These are phyloP conservation scores for Rhytidiadelphus loreus DNA, from an alignment of 225 moss, liverwort and hornwort species.

Conservation along the genomic window DNA sequence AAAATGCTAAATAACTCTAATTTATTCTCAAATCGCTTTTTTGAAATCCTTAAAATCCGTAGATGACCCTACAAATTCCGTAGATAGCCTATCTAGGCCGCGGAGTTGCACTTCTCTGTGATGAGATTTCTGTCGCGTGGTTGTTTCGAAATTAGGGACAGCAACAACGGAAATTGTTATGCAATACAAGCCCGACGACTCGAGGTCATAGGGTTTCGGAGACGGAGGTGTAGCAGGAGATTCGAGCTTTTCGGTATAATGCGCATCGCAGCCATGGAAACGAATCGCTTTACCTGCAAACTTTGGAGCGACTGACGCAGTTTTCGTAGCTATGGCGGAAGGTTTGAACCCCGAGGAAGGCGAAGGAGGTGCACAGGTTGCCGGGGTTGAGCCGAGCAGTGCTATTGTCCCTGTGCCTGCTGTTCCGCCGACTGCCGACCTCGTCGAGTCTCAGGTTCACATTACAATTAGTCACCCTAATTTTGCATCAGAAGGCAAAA, in stretches of 20 bases:
- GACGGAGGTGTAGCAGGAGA: not conserved
- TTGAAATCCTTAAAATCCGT: not conserved
- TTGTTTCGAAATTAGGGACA: not conserved
- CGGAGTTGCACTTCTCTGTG: not conserved
- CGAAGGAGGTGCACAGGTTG: not conserved
- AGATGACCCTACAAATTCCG: not conserved
- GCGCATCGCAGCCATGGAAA: not conserved
- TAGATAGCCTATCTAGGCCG: not conserved
- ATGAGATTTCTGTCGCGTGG: not conserved
- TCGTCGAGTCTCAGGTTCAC: not conserved
- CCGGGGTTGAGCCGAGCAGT: not conserved
- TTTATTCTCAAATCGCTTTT: not conserved
- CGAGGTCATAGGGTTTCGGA: not conserved
- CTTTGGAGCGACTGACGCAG: not conserved
- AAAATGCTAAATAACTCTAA: not conserved
- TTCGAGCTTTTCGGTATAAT: not conserved
- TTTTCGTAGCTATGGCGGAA: constrained; percentile 17
- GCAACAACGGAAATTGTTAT: not conserved
- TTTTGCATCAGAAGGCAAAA: not conserved
- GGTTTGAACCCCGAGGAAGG: not conserved
- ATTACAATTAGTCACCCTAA: not conserved
- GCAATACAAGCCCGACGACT: not conserved
- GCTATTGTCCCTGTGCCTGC: not conserved
- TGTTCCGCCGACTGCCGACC: not conserved
- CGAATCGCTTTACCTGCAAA: not conserved